phyloP scores from a whole-genome alignment of 176 grass and related monocot species.

The Carex cristatella region DNA sequence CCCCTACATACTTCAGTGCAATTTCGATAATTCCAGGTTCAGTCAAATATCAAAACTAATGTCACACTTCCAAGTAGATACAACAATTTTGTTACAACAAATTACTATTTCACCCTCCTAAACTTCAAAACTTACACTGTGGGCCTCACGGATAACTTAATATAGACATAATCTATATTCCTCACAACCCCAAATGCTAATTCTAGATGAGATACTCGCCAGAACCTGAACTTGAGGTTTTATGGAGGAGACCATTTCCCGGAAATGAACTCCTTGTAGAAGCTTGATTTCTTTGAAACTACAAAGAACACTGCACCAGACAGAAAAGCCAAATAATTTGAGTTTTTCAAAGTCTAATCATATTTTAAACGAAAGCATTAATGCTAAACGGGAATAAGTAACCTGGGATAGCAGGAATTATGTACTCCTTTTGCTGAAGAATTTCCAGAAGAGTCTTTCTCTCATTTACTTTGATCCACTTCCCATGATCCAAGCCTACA shows the following conservation, averaged over 20 bases:
- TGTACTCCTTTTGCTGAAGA: slow-evolving; percentile 48
- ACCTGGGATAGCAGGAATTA: slow-evolving; percentile 79
- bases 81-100: not conserved
- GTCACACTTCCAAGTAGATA: not conserved
- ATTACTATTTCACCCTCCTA: not conserved
- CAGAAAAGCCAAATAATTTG: not conserved
- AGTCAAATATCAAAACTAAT: not conserved
- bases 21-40: not conserved
- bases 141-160: not conserved
- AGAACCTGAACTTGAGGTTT: not conserved
- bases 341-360: not conserved
- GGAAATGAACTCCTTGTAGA: slow-evolving; percentile 63
- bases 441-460: slow-evolving; percentile 62
- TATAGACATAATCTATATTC: not conserved
- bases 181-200: not conserved
- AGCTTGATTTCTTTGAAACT: slow-evolving; percentile 71
- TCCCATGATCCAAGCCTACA: slow-evolving; percentile 33
- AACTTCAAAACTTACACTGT: not conserved
- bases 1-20: not conserved
- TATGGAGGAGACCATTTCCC: slow-evolving; percentile 76
- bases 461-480: slow-evolving; percentile 75
- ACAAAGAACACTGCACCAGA: slow-evolving; percentile 72
- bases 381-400: not conserved
- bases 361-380: not conserved
- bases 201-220: not conserved